phyloP scores from a whole-genome alignment of 2,329 filamentous ascomycete species.

The Microthyrium microscopicum region DNA sequence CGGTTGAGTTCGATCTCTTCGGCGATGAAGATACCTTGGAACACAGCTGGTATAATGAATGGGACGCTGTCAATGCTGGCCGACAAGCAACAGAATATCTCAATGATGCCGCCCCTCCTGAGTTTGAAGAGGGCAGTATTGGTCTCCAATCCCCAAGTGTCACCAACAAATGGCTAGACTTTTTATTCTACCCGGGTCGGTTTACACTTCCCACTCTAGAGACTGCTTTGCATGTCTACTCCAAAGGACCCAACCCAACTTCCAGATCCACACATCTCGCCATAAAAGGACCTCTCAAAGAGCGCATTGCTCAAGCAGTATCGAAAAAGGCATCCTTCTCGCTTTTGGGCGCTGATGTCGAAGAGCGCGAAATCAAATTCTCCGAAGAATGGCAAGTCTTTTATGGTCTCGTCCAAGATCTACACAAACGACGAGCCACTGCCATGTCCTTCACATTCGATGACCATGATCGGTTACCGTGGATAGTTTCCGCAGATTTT shows the following conservation, averaged over 20 bases:
- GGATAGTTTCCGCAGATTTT: constrained; percentile 71
- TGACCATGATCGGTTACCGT: constrained; percentile 51
- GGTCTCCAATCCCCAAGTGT: constrained; percentile 1
- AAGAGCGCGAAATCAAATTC: constrained; percentile 54
- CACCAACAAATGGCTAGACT: constrained; percentile 68
- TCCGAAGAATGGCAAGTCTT: constrained; percentile 82
- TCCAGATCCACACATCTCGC: constrained; percentile 16
- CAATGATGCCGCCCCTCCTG: constrained; percentile 1
- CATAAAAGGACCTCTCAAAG: constrained; percentile 41
- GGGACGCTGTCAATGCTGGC: constrained; percentile 28
- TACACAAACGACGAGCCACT: constrained; percentile 75
- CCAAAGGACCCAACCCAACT: constrained; percentile 35
- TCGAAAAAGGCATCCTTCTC: constrained; percentile 22
- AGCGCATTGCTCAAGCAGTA: constrained; percentile 52
- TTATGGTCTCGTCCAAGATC: constrained; percentile 67
- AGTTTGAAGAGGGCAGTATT: neutral
- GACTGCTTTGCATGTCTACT: constrained; percentile 67
- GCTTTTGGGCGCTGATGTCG: constrained; percentile 12
- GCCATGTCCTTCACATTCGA: constrained; percentile 66
- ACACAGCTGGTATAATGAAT: constrained; percentile 40
- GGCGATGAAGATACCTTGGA: constrained; percentile 44
- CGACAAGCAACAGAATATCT: constrained; percentile 24
- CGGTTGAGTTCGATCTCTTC: constrained; percentile 57
- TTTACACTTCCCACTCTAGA: constrained; percentile 70
- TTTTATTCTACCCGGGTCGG: constrained; percentile 66